These are phyloP conservation scores for Porphyrellus cyaneotinctus DNA, from an alignment of 768 basidiomycete species.

Conservation along the genomic window DNA sequence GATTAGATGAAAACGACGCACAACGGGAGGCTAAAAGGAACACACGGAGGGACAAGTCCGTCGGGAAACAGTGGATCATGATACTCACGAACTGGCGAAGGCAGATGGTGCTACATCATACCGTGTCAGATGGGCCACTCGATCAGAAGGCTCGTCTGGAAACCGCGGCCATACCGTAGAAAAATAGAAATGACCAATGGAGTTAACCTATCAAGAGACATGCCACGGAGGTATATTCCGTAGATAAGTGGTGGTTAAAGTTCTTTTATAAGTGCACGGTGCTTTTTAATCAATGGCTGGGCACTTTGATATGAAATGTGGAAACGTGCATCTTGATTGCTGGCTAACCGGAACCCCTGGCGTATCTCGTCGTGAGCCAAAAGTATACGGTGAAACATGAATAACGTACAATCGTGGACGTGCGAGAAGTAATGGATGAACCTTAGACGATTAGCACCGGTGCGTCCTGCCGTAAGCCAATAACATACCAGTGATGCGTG, in stretches of 20 bases:
- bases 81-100: not conserved
- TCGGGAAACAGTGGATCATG: not conserved
- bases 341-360: not conserved
- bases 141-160: not conserved
- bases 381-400: not conserved
- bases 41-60: not conserved
- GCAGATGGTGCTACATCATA: conserved; percentile 1
- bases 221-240: not conserved
- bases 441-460: too few relatives aligned
- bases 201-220: conserved; percentile 5
- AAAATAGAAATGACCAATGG: conserved; percentile 6
- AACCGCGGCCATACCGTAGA: not conserved
- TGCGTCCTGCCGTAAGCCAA: too few relatives aligned
- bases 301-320: not conserved
- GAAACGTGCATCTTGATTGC: not conserved
- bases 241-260: not conserved
- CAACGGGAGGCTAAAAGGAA: conserved; percentile 7
- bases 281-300: not conserved
- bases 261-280: not conserved
- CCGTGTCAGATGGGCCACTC: not conserved
- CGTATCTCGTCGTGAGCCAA: not conserved
- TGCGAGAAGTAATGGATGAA: too few relatives aligned
- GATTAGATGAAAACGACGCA: not conserved
- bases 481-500: not conserved
- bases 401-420: not conserved